A percentile compares a stretch with the other conserved stretches of the same genome.
phyloP scores from a whole-genome alignment of 371 early-diverging fungal genomes.

The Coemansia sp. region DNA sequence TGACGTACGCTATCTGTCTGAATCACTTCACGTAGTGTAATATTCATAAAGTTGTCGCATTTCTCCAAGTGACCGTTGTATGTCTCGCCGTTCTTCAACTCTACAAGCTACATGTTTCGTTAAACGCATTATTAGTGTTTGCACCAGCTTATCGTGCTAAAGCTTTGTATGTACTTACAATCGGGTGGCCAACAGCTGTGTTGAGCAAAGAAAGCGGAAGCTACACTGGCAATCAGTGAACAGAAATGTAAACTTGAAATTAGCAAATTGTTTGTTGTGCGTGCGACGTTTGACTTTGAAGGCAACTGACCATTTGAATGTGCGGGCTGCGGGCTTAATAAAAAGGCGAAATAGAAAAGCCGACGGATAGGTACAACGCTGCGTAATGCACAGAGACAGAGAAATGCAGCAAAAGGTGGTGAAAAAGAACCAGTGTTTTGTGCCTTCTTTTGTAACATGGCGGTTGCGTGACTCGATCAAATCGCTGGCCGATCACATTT shows the following conservation, averaged over 20 bases:
- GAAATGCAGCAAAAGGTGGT: neutral
- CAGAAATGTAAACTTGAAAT: neutral
- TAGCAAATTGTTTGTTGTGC: neutral
- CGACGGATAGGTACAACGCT: neutral
- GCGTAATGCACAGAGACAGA: neutral
- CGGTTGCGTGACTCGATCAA: neutral
- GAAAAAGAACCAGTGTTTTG: neutral
- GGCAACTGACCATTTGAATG: slow-evolving; percentile 7
- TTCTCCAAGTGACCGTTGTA: slow-evolving; percentile 96
- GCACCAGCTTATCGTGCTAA: neutral
- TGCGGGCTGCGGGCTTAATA: neutral
- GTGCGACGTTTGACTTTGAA: neutral
- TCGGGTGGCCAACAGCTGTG: slow-evolving; percentile 86
- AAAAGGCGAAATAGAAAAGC: neutral
- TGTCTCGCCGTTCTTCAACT: slow-evolving; percentile 96
- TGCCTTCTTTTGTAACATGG: neutral
- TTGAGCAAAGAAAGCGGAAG: slow-evolving; percentile 89
- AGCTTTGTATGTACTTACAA: slow-evolving; percentile 54
- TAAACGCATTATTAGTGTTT: neutral
- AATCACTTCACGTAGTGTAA: slow-evolving; percentile 93
- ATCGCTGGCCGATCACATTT: neutral
- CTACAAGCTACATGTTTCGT: slow-evolving; percentile 65
- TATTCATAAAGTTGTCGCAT: slow-evolving; percentile 98
- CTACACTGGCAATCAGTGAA: slow-evolving; percentile 46
- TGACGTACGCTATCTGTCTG: slow-evolving; percentile 78